These are phyloP conservation scores for Eucalyptus rudis DNA, from an alignment of 345 rosid genomes.

Conservation along the genomic window DNA sequence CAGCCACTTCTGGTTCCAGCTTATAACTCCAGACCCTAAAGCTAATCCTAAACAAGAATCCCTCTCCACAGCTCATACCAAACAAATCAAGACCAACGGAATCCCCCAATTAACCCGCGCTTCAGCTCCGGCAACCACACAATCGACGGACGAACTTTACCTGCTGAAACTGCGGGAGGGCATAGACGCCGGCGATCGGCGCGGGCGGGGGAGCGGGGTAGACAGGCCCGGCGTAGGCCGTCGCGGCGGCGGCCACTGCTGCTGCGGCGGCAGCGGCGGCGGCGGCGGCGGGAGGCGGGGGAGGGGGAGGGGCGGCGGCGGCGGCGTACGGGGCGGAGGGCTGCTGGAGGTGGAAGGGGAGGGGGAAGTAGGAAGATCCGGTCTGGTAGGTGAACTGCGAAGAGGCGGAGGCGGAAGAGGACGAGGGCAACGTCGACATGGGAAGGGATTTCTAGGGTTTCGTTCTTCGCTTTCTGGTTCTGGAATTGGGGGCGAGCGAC, in stretches of 20 bases:
- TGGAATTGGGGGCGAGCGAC: background rate
- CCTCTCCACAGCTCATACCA: background rate
- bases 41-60: background rate
- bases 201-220: conserved; percentile 24
- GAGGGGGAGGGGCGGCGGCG: background rate
- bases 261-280: background rate
- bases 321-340: background rate
- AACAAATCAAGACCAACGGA: background rate
- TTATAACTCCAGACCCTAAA: background rate
- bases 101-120: background rate
- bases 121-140: background rate
- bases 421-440: background rate
- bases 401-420: background rate
- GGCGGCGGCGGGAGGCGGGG: background rate
- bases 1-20: background rate
- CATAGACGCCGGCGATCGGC: conserved; percentile 41
- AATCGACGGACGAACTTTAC: background rate
- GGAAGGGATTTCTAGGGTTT: background rate
- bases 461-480: background rate
- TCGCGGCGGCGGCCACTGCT: conserved; percentile 6
- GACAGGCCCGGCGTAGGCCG: background rate
- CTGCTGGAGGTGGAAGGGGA: conserved; percentile 18
- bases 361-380: conserved; percentile 9
- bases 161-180: conserved; percentile 83
- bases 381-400: conserved; percentile 5